Conservation (phyloP, 768 basidiomycete genomes). For the Mycena rosella region DNA sequence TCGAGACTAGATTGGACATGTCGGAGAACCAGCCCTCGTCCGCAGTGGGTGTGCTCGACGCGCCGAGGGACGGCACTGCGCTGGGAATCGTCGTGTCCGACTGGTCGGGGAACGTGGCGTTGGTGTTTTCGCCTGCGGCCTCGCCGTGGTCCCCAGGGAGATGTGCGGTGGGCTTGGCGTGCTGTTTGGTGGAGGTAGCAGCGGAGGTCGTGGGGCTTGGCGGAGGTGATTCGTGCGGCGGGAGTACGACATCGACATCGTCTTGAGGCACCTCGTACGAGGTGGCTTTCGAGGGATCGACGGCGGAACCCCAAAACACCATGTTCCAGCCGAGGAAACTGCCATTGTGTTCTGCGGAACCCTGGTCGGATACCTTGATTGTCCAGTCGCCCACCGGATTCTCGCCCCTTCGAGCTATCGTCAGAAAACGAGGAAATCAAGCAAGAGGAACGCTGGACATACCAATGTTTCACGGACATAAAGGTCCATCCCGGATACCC, state of each 20-base stretch:
- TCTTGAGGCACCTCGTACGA: conserved; percentile 61
- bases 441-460: conserved; percentile 40
- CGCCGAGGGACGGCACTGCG: conserved; percentile 40
- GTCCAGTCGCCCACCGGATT: conserved; percentile 92
- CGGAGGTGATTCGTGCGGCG: conserved; percentile 55
- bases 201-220: conserved; percentile 48
- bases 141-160: conserved; percentile 90
- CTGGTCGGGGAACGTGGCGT: conserved; percentile 72
- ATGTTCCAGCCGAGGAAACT: conserved; percentile 67
- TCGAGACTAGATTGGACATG: conserved; percentile 78
- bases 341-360: conserved; percentile 67
- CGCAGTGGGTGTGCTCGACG: conserved; percentile 67
- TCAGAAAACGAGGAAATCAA: conserved; percentile 4
- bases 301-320: conserved; percentile 3
- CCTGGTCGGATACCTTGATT: conserved; percentile 86
- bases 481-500: conserved; percentile 98
- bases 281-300: conserved; percentile 2
- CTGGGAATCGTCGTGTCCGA: conserved; percentile 40
- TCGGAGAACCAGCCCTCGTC: conserved; percentile 91
- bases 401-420: conserved; percentile 79
- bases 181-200: conserved; percentile 66
- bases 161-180: conserved; percentile 87
- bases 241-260: conserved; percentile 64
- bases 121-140: conserved; percentile 83
- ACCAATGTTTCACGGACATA: conserved; percentile 99